Base-by-base conservation (phyloP, 2,329 filamentous ascomycete species). In the Fusarium hostae region DNA sequence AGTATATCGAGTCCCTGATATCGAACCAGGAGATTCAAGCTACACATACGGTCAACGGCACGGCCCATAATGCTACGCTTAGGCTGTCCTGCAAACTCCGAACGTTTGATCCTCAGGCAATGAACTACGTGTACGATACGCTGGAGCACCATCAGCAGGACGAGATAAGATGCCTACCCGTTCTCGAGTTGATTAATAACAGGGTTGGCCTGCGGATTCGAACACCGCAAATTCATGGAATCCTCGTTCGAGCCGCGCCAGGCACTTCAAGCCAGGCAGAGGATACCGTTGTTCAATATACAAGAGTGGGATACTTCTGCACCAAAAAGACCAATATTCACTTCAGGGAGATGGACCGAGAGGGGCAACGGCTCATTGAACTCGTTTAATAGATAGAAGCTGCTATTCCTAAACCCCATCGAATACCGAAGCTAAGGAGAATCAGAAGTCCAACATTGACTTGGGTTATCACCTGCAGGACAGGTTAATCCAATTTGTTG, bases 181-280 rank as follows among this genome's bases (percentile, higher is more conserved):
- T 48, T 1, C 28, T 48, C 3, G n/a, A 48, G 28, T 48, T 48
- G 2, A 15, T 4, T 0, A 48, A 32, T 9, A 6, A 0, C 6
- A 18, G 0, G 11, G 0, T 18, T 48, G n/a, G 10, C 0, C 3
- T 5, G 3, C 5, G 1, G 9, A 18, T 10, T 18, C 4, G 6
- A 18, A 22, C 4, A 2, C 4, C n/a, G 15, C 15, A 32, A 32
- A 32, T 32, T 3, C 45, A 48, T 22, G 45, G 45, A 13, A 32
- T 48, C 3, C 45, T 48, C 0, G 45, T 32, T 12, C 45, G 45
- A 48, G 20, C 15, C 1, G 20, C 0, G 2, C 6, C 45, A 0
- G 3, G 20, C 9, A n/a, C 6, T 11, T 4, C 15, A 12, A 22
- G 10, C 15, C 28, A 18, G 15, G 3, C 1, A 6, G 28, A 32